phyloP scores from a whole-genome alignment of 305 asterid species.

The Plantago lanceolata region DNA sequence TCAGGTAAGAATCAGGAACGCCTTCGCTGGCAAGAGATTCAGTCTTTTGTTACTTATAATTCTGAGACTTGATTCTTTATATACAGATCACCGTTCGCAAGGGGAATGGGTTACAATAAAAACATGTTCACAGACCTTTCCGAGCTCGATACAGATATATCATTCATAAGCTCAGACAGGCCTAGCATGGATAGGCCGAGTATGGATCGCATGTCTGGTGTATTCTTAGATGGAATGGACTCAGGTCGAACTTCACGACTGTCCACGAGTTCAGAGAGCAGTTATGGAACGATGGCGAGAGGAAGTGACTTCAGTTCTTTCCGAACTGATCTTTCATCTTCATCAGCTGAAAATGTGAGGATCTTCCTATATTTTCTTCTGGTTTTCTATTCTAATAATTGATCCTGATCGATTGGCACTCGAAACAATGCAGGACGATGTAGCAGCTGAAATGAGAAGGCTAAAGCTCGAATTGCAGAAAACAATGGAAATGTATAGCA shows the following conservation, averaged over 20 bases:
- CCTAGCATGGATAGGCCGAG: slow-evolving; percentile 73
- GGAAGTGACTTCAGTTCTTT: slow-evolving; percentile 47
- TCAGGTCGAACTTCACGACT: slow-evolving; percentile 43
- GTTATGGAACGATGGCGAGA: slow-evolving; percentile 57
- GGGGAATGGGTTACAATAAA: slow-evolving; percentile 35
- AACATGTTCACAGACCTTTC: slow-evolving; percentile 47
- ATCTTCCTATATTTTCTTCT: neutral
- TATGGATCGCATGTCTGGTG: slow-evolving; percentile 44
- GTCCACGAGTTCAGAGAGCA: slow-evolving; percentile 71
- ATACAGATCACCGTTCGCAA: slow-evolving; percentile 57
- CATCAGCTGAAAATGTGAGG: slow-evolving; percentile 67
- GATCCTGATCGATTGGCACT: slow-evolving; percentile 18
- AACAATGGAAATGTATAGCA: slow-evolving; percentile 80
- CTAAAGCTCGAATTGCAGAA: slow-evolving; percentile 67
- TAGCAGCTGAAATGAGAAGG: slow-evolving; percentile 84
- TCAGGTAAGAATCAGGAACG: slow-evolving; percentile 30
- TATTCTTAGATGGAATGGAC: slow-evolving; percentile 43
- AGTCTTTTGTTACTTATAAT: neutral
- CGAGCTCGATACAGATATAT: slow-evolving; percentile 67
- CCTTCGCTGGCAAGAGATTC: slow-evolving; percentile 6
- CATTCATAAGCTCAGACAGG: slow-evolving; percentile 76
- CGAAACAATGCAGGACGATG: slow-evolving; percentile 56
- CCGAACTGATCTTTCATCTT: slow-evolving; percentile 45
- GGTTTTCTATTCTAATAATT: neutral
- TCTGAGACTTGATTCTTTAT: neutral